Evolutionary conservation across 345 rosid species (phyloP), one percentile per base, ranked within the genome.

Genomic region (Arabidopsis suecica): DNA sequence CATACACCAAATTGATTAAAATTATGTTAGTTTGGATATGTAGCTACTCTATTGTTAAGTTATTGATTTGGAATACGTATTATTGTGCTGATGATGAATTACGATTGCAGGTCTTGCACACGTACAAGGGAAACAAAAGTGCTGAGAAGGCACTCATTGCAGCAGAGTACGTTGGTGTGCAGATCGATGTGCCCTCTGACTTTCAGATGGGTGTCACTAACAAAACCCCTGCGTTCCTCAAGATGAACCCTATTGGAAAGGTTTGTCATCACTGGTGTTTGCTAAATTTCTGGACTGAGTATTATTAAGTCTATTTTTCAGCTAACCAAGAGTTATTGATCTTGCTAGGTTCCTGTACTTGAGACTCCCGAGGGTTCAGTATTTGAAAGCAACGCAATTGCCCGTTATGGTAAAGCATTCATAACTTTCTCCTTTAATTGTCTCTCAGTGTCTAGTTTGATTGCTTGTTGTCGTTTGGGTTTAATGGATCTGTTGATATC

Each of bases 201-300:
- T 91, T 91, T 68, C 75, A 87, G 88, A 84, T 89, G 94, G 91
- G 93, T 40, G 97, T 88, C 42, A 69, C 95, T 0, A 93, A 91
- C 81, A 93, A 89, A 79, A 82, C 90, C 49, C 91, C 96, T 0
- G 95, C 86, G 71, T 93, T 89, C 69, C 79, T 91, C 48, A 89
- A 86, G 84, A 85, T 88, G 98, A 93, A 89, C 73, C 98, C 98
- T 53, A 81, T 91, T 66, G 98, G 98, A 48, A 93, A 93, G 97
- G 97, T 93, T 45, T n/a, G 11, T 1, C 11, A 63, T 63, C 11
- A 55, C 61, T 53, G 4, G 7, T 62, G 9, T n/a, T 64, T 7
- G 30, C 20, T 53, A 10, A 1, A 53, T 22, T 33, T 6, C 57
- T 54, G 49, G 9, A 67, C 5, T 38, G 1, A 16, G 4, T 36